These are phyloP conservation scores for Fusarium mundagurra DNA, from an alignment of 2,329 filamentous ascomycete species.

Conservation along the genomic window DNA sequence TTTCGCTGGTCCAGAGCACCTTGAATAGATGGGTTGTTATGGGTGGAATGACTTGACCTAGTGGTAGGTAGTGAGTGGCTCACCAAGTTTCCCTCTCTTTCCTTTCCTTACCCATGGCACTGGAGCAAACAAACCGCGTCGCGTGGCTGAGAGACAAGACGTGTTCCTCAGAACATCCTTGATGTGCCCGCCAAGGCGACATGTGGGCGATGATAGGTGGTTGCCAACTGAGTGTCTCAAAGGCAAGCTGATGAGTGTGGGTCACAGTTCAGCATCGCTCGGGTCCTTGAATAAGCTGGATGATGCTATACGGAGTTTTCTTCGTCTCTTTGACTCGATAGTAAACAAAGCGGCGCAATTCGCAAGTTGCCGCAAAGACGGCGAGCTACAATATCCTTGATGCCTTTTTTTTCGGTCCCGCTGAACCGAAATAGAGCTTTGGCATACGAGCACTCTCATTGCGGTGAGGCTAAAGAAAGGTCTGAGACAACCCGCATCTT, in stretches of 20 bases:
- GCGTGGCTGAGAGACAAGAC: constrained; percentile 26
- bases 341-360: constrained; percentile 3
- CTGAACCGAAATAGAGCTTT: constrained; percentile 10
- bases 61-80: neutral
- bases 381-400: neutral
- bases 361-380: constrained; percentile 13
- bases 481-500: constrained; percentile 2
- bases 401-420: neutral
- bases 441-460: constrained; percentile 5
- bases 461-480: constrained; percentile 7
- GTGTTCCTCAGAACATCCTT: neutral
- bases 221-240: constrained; percentile 13
- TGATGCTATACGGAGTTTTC: constrained; percentile 23
- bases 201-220: neutral
- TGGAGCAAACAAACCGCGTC: constrained; percentile 17
- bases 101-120: constrained; percentile 23
- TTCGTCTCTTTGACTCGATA: constrained; percentile 22
- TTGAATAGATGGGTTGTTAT: neutral
- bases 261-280: neutral
- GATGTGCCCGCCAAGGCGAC: neutral
- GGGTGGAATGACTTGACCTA: neutral
- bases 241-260: neutral
- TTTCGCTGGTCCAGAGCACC: neutral
- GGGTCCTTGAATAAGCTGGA: constrained; percentile 1
- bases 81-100: constrained; percentile 12